These are phyloP conservation scores for Metschnikowia kunwiensis DNA, from an alignment of 805 yeast genomes.

Conservation along the genomic window DNA sequence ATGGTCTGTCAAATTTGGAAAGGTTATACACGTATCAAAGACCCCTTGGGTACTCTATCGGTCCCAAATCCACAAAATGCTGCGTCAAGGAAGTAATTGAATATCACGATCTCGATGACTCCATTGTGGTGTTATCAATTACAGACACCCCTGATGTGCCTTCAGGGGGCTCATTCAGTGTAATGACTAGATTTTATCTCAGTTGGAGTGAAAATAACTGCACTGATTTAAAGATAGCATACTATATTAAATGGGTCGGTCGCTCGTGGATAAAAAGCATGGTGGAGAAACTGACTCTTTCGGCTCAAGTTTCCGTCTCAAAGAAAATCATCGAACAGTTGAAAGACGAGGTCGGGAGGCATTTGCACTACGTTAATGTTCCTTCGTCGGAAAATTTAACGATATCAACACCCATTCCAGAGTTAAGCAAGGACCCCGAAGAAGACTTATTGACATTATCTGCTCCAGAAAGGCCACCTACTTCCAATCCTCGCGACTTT, in stretches of 20 bases:
- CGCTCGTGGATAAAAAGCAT: slow-evolving; percentile 77
- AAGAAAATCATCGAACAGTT: slow-evolving; percentile 48
- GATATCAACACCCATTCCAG: no score
- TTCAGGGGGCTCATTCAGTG: slow-evolving; percentile 77
- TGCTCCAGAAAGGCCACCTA: no score
- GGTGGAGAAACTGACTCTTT: slow-evolving; percentile 69
- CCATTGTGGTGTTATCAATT: slow-evolving; percentile 49
- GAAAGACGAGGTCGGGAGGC: slow-evolving; percentile 31
- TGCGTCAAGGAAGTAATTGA: slow-evolving; percentile 58
- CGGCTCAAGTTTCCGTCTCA: slow-evolving; percentile 68
- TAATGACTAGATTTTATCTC: slow-evolving; percentile 66
- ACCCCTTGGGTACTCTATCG: slow-evolving; percentile 65
- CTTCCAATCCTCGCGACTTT: background rate
- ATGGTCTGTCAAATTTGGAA: slow-evolving; percentile 34
- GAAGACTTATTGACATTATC: no score
- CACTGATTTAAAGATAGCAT: slow-evolving; percentile 63
- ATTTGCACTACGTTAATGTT: slow-evolving; percentile 7
- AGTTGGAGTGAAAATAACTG: slow-evolving; percentile 69
- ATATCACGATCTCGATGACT: slow-evolving; percentile 46
- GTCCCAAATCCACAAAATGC: slow-evolving; percentile 75
- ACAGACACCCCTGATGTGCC: slow-evolving; percentile 82
- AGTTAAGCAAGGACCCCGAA: no score
- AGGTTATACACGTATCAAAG: slow-evolving; percentile 58
- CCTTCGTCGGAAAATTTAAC: background rate
- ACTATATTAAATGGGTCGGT: slow-evolving; percentile 83